A percentile compares a stretch with the other conserved stretches of the same genome.
Conservation (phyloP, 345 rosid species). For the Pistacia atlantica region DNA sequence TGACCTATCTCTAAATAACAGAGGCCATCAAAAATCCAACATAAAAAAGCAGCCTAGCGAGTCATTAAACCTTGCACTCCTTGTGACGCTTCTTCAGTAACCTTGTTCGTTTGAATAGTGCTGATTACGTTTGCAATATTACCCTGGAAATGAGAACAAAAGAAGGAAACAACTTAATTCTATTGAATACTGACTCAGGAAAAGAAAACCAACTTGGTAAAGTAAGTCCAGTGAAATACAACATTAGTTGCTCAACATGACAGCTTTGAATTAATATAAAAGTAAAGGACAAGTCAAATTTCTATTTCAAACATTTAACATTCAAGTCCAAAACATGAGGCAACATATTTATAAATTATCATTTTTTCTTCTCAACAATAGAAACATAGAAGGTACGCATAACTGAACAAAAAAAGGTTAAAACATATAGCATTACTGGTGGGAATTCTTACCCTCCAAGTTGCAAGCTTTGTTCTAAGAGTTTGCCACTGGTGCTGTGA, state of each 20-base stretch:
- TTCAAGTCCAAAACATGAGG: not conserved
- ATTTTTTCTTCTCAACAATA: not conserved
- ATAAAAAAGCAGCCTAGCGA: slow-evolving; percentile 39
- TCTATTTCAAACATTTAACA: too few relatives aligned
- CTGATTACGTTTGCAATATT: slow-evolving; percentile 67
- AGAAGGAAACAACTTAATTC: not conserved
- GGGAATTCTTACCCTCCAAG: slow-evolving; percentile 65
- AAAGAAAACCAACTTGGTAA: not conserved
- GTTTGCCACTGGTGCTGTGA: slow-evolving; percentile 71
- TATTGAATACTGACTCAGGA: not conserved
- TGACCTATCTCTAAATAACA: slow-evolving; percentile 9
- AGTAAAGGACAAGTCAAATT: not conserved
- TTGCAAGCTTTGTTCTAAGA: slow-evolving; percentile 66
- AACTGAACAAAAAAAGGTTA: not conserved
- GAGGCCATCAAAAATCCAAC: slow-evolving; percentile 3
- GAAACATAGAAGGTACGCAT: not conserved
- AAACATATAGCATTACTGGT: not conserved
- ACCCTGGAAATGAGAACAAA: slow-evolving; percentile 49
- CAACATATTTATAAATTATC: not conserved
- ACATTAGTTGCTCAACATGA: not conserved
- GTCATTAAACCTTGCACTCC: slow-evolving; percentile 61
- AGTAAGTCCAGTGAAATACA: not conserved
- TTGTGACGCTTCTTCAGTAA: slow-evolving; percentile 75
- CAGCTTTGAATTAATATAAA: not conserved
- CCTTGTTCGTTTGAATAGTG: slow-evolving; percentile 88